Conservation (phyloP, 116 monocot genomes). For the Papilionanthe hybrid region DNA sequence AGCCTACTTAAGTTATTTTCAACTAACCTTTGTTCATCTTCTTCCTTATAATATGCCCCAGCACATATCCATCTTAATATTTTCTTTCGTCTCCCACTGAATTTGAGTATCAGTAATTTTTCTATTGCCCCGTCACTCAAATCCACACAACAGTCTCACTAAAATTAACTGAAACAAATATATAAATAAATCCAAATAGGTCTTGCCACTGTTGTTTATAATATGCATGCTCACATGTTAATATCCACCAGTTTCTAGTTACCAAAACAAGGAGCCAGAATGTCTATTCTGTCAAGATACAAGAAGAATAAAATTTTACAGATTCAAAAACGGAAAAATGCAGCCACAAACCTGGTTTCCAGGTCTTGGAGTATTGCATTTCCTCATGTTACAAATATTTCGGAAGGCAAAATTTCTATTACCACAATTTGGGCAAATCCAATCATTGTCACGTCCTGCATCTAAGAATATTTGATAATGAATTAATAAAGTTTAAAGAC, state of each 20-base stretch:
- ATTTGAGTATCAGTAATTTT: background rate
- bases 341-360: constrained; percentile 54
- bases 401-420: constrained; percentile 84
- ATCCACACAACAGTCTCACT: background rate
- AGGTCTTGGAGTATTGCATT: constrained; percentile 86
- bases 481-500: constrained; percentile 3
- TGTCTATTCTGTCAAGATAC: background rate
- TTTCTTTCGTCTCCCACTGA: background rate
- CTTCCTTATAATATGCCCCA: background rate
- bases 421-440: constrained; percentile 87
- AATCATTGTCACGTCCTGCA: constrained; percentile 73
- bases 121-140: background rate
- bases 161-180: too few species aligned
- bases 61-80: background rate
- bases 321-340: background rate
- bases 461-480: constrained; percentile 11
- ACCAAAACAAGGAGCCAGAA: background rate
- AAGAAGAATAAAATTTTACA: background rate
- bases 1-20: too few species aligned
- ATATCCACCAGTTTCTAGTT: background rate
- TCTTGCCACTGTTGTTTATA: too few species aligned
- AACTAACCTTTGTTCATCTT: background rate
- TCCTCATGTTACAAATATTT: constrained; percentile 94
- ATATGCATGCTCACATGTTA: too few species aligned
- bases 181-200: too few species aligned